A percentile compares a stretch with the other conserved stretches of the same genome.
Evolutionary conservation across 345 rosid species (phyloP).

Genomic region (Syzygium aromaticum): DNA sequence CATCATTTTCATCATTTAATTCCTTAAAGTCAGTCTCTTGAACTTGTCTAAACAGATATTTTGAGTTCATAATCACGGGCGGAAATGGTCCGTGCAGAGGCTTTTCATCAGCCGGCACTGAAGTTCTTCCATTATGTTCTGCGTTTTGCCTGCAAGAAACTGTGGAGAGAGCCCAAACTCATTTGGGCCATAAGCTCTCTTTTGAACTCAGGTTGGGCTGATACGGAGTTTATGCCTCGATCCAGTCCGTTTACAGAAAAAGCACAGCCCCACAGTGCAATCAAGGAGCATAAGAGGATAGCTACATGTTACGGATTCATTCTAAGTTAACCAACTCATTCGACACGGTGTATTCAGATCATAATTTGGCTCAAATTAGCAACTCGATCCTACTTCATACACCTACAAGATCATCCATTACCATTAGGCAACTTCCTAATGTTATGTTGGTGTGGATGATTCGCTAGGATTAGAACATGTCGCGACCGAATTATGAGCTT

Average conservation of each 20-base stretch:
- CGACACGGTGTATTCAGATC: background rate
- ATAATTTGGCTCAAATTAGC: background rate
- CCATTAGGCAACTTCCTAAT: background rate
- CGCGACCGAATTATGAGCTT: background rate
- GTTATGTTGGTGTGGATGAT: background rate
- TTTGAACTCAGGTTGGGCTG: background rate
- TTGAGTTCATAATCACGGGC: background rate
- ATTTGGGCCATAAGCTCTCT: background rate
- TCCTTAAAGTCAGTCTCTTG: background rate
- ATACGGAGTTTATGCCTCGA: background rate
- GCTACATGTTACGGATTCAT: background rate
- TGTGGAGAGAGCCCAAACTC: background rate
- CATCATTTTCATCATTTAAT: background rate
- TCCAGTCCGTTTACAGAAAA: background rate
- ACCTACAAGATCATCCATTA: background rate
- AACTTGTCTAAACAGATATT: background rate
- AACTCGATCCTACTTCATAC: background rate
- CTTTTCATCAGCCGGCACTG: background rate
- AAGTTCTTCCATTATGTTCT: background rate
- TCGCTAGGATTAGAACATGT: background rate
- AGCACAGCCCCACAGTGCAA: background rate
- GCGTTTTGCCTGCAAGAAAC: background rate
- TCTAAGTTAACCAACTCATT: no score
- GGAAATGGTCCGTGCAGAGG: background rate
- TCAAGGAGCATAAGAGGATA: background rate